phyloP scores from a whole-genome alignment of 2,329 filamentous ascomycete species.

The Exophiala dermatitidis region DNA sequence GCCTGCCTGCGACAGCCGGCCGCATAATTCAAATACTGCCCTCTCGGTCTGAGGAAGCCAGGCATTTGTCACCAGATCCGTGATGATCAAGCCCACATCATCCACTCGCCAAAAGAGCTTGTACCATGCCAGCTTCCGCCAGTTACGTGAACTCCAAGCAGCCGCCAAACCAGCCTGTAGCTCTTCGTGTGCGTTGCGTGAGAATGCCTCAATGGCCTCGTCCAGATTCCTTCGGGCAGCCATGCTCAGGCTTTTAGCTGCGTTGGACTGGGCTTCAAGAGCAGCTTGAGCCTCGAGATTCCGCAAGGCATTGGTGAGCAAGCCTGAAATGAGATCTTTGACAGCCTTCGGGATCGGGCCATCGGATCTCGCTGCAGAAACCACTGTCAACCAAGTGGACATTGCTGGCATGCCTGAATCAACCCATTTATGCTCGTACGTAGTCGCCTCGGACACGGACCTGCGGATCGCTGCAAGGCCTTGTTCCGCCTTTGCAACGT shows the following conservation, averaged over 20 bases:
- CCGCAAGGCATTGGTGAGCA: slow-evolving; percentile 46
- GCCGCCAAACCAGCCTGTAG: slow-evolving; percentile 70
- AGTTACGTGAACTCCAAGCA: slow-evolving; percentile 67
- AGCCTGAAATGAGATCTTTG: slow-evolving; percentile 57
- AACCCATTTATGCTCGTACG: slow-evolving; percentile 69
- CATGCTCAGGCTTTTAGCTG: slow-evolving; percentile 35
- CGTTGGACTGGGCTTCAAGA: slow-evolving; percentile 17
- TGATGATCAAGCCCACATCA: slow-evolving; percentile 76
- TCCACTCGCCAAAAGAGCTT: slow-evolving; percentile 93
- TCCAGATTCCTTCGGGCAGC: slow-evolving; percentile 47
- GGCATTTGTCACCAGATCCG: slow-evolving; percentile 65
- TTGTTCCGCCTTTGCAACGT: slow-evolving; percentile 55
- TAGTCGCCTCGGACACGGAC: slow-evolving; percentile 60
- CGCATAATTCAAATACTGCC: slow-evolving; percentile 73
- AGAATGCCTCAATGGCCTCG: slow-evolving; percentile 60
- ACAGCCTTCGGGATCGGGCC: slow-evolving; percentile 58
- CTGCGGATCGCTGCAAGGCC: slow-evolving; percentile 62
- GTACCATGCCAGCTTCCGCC: slow-evolving; percentile 84
- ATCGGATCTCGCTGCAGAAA: slow-evolving; percentile 31
- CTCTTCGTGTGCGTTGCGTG: slow-evolving; percentile 72
- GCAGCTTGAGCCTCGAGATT: slow-evolving; percentile 30
- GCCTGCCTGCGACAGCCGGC: slow-evolving; percentile 62
- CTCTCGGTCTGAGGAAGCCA: slow-evolving; percentile 76
- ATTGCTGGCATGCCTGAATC: slow-evolving; percentile 61
- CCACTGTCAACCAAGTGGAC: slow-evolving; percentile 53